Evolutionary conservation across 768 basidiomycete species (phyloP).

Genomic region (Kwoniella dejecticola): DNA sequence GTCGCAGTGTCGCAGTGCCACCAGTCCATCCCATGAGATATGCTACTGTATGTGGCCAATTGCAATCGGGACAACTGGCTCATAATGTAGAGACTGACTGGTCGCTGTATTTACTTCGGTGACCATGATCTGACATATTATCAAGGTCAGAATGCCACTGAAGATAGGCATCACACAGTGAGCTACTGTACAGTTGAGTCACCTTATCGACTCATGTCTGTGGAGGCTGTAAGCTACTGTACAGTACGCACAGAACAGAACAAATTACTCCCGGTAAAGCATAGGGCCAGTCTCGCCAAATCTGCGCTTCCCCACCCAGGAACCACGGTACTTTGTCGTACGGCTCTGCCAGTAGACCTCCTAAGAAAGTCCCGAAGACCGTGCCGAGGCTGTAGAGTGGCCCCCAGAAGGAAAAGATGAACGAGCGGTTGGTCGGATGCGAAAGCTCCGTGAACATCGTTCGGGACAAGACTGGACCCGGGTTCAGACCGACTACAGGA

Average conservation of each 20-base stretch:
- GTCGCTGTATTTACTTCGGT: too few species aligned
- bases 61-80: too few species aligned
- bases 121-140: too few species aligned
- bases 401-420: slow-evolving; percentile 38
- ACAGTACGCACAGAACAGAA: slow-evolving; percentile 20
- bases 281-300: slow-evolving; percentile 37
- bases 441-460: slow-evolving; percentile 32
- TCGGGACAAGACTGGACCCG: slow-evolving; percentile 26
- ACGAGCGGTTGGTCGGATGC: slow-evolving; percentile 33
- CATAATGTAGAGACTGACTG: too few species aligned
- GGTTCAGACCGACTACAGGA: slow-evolving; percentile 44
- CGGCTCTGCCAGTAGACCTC: slow-evolving; percentile 29
- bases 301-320: slow-evolving; percentile 28
- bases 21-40: too few species aligned
- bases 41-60: too few species aligned
- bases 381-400: slow-evolving; percentile 34
- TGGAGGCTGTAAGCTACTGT: too few species aligned
- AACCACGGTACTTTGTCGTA: slow-evolving; percentile 32
- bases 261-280: slow-evolving; percentile 37
- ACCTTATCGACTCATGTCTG: too few species aligned
- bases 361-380: slow-evolving; percentile 36
- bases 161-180: too few species aligned
- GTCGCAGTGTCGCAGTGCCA: too few species aligned
- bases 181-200: too few species aligned
- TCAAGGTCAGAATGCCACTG: too few species aligned